Evolutionary conservation across 495 filamentous ascomycete species (phyloP).

Genomic region (Venustampulla echinocandica): DNA sequence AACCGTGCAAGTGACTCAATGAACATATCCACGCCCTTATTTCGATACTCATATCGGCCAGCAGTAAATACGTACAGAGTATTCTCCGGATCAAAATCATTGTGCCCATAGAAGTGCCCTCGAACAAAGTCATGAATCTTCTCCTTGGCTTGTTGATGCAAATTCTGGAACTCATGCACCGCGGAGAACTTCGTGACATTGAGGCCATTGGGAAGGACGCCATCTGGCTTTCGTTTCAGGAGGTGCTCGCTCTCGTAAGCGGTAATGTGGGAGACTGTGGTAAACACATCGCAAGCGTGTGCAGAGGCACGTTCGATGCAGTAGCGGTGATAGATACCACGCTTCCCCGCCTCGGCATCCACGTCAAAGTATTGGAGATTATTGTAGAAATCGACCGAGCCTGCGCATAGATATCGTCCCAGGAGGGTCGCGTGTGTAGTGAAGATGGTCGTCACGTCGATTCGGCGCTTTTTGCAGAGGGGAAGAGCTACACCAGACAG

Average conservation of each 20-base stretch:
- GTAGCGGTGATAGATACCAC: constrained; percentile 97
- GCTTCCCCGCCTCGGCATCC: constrained; percentile 92
- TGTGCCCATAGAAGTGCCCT: constrained; percentile 97
- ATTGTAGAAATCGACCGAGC: constrained; percentile 98
- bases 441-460: constrained; percentile 97
- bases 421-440: constrained; percentile 95
- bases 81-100: constrained; percentile 92
- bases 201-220: constrained; percentile 89
- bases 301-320: constrained; percentile 93
- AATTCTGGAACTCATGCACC: constrained; percentile 97
- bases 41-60: constrained; percentile 93
- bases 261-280: constrained; percentile 96
- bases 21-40: constrained; percentile 99
- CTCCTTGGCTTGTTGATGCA: constrained; percentile 91
- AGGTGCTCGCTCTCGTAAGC: constrained; percentile 97
- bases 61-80: constrained; percentile 98
- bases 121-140: constrained; percentile 98
- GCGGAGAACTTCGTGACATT: constrained; percentile 99
- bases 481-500: constrained; percentile 93
- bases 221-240: constrained; percentile 94
- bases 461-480: constrained; percentile 81
- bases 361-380: constrained; percentile 97
- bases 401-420: constrained; percentile 91
- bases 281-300: constrained; percentile 92
- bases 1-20: constrained; percentile 90